Evolutionary conservation across 192 early-diverging fungal species (phyloP), one percentile per base, ranked within the genome.

Genomic region (Entophlyctis helioformis): DNA sequence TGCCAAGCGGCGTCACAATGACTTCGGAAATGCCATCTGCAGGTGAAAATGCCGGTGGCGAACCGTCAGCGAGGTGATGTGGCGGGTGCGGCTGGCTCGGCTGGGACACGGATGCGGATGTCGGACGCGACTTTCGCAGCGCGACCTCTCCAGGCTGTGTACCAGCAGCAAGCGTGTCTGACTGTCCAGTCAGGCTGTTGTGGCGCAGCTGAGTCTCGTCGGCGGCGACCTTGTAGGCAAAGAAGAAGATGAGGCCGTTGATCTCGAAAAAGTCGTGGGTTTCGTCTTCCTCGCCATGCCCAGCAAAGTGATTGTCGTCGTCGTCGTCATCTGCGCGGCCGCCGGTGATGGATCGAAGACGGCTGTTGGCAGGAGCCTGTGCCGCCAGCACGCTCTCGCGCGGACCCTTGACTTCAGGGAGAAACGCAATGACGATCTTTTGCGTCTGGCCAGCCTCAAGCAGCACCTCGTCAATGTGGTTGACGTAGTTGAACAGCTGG

Each of bases 401-500:
- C n/a, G n/a, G n/a, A 8, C 48, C 44, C 11, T 39, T 57, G 22
- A 27, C 46, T 32, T 66, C 77, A 12, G 89, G 86, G 27, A 89
- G 54, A 52, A 95, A 88, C 10, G 80, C 78, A 10, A 96, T 67
- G 42, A 95, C 85, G 9, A 96, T 54, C 39, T 80, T 67, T 47
- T 67, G 67, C 0, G 83, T 77, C 48, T 86, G 65, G 12, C 69
- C 59, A 8, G 87, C 75, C 3, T 66, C 54, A 19, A 97, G 60
- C 15, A 62, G 53, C 0, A 95, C 44, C 49, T 81, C 64, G 44
- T 78, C 73, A 22, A 86, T 75, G 45, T 87, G 81, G 38, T 86
- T 84, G 29, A 96, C 83, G 58, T 80, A 84, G 59, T 98, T 98
- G 61, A 96, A 94, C 0, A 94, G 71, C 53, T 96, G 87, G 52